A percentile compares a stretch with the other conserved stretches of the same genome.
Conservation (phyloP, 495 filamentous ascomycete species). For the Lasiosphaeria hispida region DNA sequence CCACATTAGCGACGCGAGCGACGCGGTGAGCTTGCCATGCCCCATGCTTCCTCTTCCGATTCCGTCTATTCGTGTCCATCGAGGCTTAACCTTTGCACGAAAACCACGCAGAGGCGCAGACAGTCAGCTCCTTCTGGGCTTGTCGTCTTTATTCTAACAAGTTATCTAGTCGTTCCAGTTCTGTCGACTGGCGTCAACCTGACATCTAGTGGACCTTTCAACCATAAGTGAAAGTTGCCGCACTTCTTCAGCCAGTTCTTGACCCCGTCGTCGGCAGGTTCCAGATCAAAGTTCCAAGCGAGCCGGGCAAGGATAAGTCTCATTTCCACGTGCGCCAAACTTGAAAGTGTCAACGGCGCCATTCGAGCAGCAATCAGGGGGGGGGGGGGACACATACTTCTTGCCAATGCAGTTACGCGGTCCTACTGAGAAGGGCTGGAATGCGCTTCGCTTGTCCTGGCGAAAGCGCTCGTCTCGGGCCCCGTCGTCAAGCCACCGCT, state of each 20-base stretch:
- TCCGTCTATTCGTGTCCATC: no score
- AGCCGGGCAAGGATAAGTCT: constrained; percentile 47
- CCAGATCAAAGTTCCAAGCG: constrained; percentile 51
- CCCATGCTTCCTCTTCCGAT: no score
- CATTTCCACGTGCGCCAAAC: constrained; percentile 43
- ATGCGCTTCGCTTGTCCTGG: constrained; percentile 41
- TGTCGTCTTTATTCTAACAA: no score
- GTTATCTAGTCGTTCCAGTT: no score
- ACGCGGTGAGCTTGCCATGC: no score
- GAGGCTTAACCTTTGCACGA: no score
- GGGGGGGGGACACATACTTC: constrained; percentile 28
- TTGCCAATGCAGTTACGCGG: constrained; percentile 50
- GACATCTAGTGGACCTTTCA: constrained; percentile 17
- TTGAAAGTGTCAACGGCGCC: constrained; percentile 5
- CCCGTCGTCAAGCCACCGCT: constrained; percentile 46
- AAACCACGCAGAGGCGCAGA: no score
- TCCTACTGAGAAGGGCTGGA: constrained; percentile 49
- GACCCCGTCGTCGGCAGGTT: constrained; percentile 32
- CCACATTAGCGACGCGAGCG: no score
- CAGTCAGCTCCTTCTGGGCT: no score
- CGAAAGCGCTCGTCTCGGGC: constrained; percentile 32
- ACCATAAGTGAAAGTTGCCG: constrained; percentile 13
- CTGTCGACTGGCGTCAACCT: neutral
- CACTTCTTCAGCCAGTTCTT: constrained; percentile 30
- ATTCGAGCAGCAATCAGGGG: neutral